These are phyloP conservation scores for Ciborinia camelliae DNA, from an alignment of 2,329 filamentous ascomycete species.

Conservation along the genomic window DNA sequence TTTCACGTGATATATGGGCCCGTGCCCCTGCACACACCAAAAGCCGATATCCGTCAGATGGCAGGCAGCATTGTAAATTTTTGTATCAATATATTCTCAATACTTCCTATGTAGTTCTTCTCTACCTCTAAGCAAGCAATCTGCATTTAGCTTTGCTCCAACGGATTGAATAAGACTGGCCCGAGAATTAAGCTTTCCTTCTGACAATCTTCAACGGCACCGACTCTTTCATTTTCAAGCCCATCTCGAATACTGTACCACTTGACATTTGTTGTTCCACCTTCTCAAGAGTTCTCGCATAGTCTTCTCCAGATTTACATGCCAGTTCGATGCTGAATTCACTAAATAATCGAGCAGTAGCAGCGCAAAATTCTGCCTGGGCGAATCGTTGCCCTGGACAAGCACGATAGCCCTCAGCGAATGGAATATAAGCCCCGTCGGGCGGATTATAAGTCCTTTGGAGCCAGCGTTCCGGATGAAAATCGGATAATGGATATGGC, in stretches of 20 bases:
- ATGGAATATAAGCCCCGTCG: background rate
- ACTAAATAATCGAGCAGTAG: background rate
- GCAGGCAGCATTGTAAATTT: too few species aligned
- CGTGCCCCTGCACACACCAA: too few species aligned
- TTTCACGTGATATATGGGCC: too few species aligned
- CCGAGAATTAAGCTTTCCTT: too few species aligned
- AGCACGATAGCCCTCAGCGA: slow-evolving; percentile 1
- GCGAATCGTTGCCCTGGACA: background rate
- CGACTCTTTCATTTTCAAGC: background rate
- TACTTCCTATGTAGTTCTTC: too few species aligned
- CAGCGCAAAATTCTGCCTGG: background rate
- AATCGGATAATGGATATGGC: background rate
- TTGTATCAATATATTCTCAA: too few species aligned
- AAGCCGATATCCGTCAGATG: too few species aligned
- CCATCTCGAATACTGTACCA: slow-evolving; percentile 6
- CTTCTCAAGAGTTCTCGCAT: background rate
- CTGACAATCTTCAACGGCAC: background rate
- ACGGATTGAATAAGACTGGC: too few species aligned
- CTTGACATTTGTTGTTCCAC: background rate
- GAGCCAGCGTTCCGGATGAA: slow-evolving; percentile 5
- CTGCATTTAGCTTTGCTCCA: too few species aligned
- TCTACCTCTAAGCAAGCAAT: too few species aligned
- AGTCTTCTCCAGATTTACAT: background rate
- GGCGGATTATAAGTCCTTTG: background rate
- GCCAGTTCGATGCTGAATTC: background rate